Base-by-base conservation (phyloP, 768 basidiomycete species). In the Mycena epipterygia region DNA sequence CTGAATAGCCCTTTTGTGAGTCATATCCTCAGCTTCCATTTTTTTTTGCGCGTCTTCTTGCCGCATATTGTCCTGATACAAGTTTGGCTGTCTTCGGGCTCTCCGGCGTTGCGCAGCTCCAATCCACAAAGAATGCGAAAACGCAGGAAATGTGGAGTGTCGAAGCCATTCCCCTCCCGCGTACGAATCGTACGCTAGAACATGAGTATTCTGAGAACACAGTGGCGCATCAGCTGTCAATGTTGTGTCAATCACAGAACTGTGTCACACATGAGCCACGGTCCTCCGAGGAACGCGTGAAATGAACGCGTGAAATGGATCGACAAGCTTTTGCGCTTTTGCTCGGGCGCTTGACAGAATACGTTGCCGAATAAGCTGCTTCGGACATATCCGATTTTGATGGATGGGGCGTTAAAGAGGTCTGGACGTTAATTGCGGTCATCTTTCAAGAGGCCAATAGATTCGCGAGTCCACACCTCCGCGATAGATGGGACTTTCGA, bases 301-400 rank as follows among this genome's bases (percentile, higher is more conserved):
- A 8, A 16, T 39, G 35, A 16, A 32, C 29, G 35, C n/a, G 41
- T 27, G 41, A 35, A 52, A 41, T 53, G 65, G 65, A 67, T 67
- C 65, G 65, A 60, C 65, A 16, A 3, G 5, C 62, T 41, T 37
- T 64, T 25, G 37, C 29, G 14, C 29, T 7, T n/a, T n/a, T n/a
- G n/a, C n/a, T 1, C 19, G 39, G 49, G 57, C 58, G 65, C 57
- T 67, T 67, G 65, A 67, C 57, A 32, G 29, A 53, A 59, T 42
- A 7, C 42, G 65, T 32, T 52, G 32, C 19, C 11, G 19, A 44
- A 53, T 67, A 67, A 27, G 3, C 17, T 33, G 32, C 25, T n/a
- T n/a, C n/a, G n/a, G n/a, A n/a, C n/a, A n/a, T n/a, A n/a, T n/a
- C n/a, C n/a, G n/a, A 27, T 39, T 39, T 42, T 41, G 56, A 51